Conservation (phyloP, 257 asterid species). For the Solanum rostratum region DNA sequence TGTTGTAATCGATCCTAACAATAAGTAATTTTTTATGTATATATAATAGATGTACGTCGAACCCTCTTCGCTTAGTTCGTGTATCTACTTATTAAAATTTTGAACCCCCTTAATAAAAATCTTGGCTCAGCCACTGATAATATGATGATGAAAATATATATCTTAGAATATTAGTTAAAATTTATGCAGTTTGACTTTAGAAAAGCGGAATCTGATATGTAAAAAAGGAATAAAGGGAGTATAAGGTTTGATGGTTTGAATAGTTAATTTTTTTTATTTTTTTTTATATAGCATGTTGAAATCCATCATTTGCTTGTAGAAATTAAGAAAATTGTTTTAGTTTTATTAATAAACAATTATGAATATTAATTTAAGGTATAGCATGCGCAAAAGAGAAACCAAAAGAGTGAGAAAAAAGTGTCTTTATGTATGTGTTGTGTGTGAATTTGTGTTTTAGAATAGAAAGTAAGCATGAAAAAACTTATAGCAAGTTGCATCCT, state of each 20-base stretch:
- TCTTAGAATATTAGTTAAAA: too few species aligned
- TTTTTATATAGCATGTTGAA: neutral
- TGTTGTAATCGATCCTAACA: too few species aligned
- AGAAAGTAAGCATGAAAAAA: conserved; percentile 67
- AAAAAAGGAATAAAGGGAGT: neutral
- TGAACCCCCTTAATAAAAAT: too few species aligned
- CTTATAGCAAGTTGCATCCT: conserved; percentile 62
- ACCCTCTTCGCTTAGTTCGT: too few species aligned
- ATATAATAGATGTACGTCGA: too few species aligned
- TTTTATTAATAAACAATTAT: neutral
- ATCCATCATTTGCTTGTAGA: conserved; percentile 2
- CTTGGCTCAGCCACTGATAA: too few species aligned
- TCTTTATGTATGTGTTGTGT: neutral
- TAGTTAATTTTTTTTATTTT: too few species aligned
- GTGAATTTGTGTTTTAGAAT: conserved; percentile 33
- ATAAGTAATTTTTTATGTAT: too few species aligned
- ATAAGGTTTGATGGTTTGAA: neutral
- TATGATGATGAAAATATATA: too few species aligned
- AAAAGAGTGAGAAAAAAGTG: conserved; percentile 8
- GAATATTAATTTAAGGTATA: conserved; percentile 34
- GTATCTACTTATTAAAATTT: too few species aligned
- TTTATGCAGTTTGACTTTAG: too few species aligned
- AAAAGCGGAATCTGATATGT: too few species aligned
- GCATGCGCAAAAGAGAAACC: conserved; percentile 47
- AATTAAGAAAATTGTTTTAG: neutral